Base-by-base conservation (phyloP, 768 basidiomycete genomes). In the Arthromyces matolae region DNA sequence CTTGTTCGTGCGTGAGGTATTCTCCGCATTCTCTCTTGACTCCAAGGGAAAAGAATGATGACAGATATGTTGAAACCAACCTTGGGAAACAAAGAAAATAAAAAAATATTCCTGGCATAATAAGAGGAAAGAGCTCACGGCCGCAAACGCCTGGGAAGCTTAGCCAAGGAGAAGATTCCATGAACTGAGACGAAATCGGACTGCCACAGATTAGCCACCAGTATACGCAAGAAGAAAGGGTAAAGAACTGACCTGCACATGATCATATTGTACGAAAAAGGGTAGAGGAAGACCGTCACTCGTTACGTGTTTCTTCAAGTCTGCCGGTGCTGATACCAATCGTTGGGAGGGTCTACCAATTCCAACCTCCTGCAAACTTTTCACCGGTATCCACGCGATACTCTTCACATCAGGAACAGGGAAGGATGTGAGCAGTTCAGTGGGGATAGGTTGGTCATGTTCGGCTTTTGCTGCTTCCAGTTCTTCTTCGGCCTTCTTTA, bases 181-280 rank as follows among this genome's bases (percentile, higher is more conserved):
- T 86, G 78, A 24, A 98, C 69, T 14, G 83, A 80, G 47, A 97
- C 82, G 64, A 99, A 98, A 59, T 95, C 92, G 7, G 95, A 98
- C 89, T 96, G 53, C 38, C 29, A 31, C 53, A 49, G 23, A 40
- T 27, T 39, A 27, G 29, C 39, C 23, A 14, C 16, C 8, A 19
- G 13, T 32, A 50, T 37, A 40, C 43, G n/a, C n/a, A 8, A 45
- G 42, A 32, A 46, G 14, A 52, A 20, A 24, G 49, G 32, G 32
- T 14, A n/a, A 47, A 8, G 33, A 41, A 43, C 47, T 22, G 46
- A 89, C 93, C 72, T 92, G 80, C 39, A 95, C 92, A 64, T 94
- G 90, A 58, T 96, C 89, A 60, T 91, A 99, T 60, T 96, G 86
- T 8, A 95, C 81, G 62, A 93, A 94, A 70, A 93, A 94, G 5